A percentile compares a stretch with the other conserved stretches of the same genome.
Conservation (phyloP, 192 early-diverging fungal species). For the Backusella liffmaniae region DNA sequence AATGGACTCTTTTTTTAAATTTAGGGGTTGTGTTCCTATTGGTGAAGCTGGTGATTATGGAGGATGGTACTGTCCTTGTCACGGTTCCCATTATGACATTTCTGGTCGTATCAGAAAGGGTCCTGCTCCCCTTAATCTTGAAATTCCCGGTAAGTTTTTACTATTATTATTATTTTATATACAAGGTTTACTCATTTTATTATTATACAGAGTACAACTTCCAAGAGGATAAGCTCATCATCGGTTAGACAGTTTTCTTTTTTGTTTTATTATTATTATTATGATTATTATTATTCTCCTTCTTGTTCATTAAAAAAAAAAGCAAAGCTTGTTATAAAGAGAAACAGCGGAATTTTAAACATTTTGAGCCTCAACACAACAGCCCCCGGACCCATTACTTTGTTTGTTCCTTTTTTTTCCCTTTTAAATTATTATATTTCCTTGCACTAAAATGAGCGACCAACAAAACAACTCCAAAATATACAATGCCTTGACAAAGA, state of each 20-base stretch:
- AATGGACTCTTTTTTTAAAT: constrained; percentile 33
- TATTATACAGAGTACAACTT: constrained; percentile 51
- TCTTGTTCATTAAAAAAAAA: not conserved
- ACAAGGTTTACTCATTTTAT: not conserved
- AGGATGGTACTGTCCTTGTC: constrained; percentile 99
- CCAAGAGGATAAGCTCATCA: constrained; percentile 78
- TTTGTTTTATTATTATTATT: not conserved
- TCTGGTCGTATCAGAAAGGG: constrained; percentile 98
- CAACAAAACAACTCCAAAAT: not conserved
- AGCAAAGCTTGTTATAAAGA: not conserved
- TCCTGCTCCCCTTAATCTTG: constrained; percentile 97
- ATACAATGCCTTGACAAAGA: constrained; percentile 9
- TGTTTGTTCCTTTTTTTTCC: not conserved
- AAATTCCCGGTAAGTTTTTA: constrained; percentile 75
- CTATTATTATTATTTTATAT: not conserved
- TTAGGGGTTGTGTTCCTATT: constrained; percentile 96
- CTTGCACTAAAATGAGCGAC: not conserved
- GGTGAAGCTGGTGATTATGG: constrained; percentile 97
- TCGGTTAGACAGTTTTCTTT: constrained; percentile 65
- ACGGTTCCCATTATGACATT: constrained; percentile 99
- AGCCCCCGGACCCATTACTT: not conserved
- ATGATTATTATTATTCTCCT: not conserved
- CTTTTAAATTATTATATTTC: not conserved
- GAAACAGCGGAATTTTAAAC: not conserved
- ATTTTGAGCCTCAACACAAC: not conserved